A percentile compares a stretch with the other conserved stretches of the same genome.
These are phyloP conservation scores for Dysphania ambrosioides DNA, from an alignment of 148 eudicot genomes.

Conservation along the genomic window DNA sequence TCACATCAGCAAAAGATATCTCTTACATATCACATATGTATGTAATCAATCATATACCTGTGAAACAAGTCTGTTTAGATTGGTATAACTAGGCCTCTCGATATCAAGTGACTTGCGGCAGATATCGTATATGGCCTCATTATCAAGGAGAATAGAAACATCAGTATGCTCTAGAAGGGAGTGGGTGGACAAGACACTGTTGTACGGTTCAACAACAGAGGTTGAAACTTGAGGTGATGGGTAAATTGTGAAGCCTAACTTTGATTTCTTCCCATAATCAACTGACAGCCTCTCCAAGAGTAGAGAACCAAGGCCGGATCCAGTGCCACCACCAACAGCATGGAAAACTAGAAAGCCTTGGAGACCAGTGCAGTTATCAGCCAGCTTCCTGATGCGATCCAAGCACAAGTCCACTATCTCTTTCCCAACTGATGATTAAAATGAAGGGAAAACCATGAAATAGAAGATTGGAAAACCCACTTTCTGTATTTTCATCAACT, in stretches of 20 bases:
- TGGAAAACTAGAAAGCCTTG: conserved; percentile 29
- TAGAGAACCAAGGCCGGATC: conserved; percentile 27
- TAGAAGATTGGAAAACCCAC: no score
- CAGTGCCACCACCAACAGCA: conserved; percentile 31
- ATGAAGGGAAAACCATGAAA: no score
- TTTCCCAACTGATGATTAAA: conserved; percentile 28
- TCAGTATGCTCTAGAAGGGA: conserved; percentile 26
- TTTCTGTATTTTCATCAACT: no score
- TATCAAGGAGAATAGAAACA: conserved; percentile 24
- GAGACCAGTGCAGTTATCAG: conserved; percentile 27
- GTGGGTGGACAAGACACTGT: conserved; percentile 27
- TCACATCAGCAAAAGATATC: neutral
- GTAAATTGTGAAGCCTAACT: conserved; percentile 26
- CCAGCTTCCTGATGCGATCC: conserved; percentile 27
- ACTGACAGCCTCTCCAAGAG: conserved; percentile 23
- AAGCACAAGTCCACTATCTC: conserved; percentile 24
- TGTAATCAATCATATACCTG: conserved; percentile 3
- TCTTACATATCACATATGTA: no score
- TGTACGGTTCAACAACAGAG: conserved; percentile 29
- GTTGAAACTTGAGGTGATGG: conserved; percentile 28
- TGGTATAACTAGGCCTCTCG: conserved; percentile 27
- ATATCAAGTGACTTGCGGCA: conserved; percentile 26
- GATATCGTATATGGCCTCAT: conserved; percentile 27
- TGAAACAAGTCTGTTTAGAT: conserved; percentile 26
- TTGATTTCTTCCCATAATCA: conserved; percentile 24